Conservation (phyloP, 2,329 filamentous ascomycete genomes). For the Aspergillus fructus region DNA sequence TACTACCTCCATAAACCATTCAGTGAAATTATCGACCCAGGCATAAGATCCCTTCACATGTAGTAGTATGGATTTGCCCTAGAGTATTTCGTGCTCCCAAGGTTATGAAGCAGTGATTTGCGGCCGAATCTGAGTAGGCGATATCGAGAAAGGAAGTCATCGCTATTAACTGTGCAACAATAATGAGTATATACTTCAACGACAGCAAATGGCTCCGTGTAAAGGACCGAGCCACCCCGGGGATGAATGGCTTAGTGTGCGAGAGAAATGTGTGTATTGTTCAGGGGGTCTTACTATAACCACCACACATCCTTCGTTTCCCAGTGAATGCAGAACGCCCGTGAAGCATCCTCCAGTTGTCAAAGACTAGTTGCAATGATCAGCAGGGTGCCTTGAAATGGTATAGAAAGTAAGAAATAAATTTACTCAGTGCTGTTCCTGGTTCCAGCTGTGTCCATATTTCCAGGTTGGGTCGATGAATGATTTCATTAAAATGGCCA, state of each 20-base stretch:
- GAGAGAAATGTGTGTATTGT: no score
- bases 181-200: slow-evolving; percentile 8
- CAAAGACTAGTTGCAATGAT: slow-evolving; percentile 64
- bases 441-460: slow-evolving; percentile 81
- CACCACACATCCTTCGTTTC: slow-evolving; percentile 83
- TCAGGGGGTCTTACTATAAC: slow-evolving; percentile 67
- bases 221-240: not conserved
- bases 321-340: slow-evolving; percentile 81
- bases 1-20: not conserved
- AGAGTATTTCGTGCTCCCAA: slow-evolving; percentile 23
- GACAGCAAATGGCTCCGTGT: not conserved
- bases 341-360: slow-evolving; percentile 94
- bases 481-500: slow-evolving; percentile 67
- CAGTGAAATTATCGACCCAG: not conserved
- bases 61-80: slow-evolving; percentile 14
- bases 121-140: slow-evolving; percentile 65
- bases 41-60: slow-evolving; percentile 6
- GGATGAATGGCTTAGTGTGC: no score
- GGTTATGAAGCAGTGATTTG: slow-evolving; percentile 27
- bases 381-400: slow-evolving; percentile 4
- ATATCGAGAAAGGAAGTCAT: slow-evolving; percentile 78
- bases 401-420: not conserved
- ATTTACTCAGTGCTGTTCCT: slow-evolving; percentile 72
- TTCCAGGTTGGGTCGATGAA: slow-evolving; percentile 65
- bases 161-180: slow-evolving; percentile 62